Evolutionary conservation across 1,284 basidiomycete genomes (phyloP).

Genomic region (Uromyces viciae-fabae): DNA sequence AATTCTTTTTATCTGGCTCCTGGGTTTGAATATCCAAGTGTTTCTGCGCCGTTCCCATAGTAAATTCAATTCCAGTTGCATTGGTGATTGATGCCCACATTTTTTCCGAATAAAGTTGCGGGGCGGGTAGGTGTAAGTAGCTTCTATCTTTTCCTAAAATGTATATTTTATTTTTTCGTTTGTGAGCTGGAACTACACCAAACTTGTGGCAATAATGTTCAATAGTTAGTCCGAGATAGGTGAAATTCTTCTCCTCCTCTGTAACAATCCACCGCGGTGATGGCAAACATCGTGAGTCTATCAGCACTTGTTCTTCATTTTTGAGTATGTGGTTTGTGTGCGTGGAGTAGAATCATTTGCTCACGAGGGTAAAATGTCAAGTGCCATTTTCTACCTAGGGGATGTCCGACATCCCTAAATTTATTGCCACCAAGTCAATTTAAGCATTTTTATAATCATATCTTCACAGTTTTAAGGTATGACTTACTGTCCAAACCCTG

Average conservation of each 20-base stretch:
- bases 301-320: no score
- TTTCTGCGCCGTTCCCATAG: slow-evolving; percentile 27
- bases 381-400: slow-evolving; percentile 35
- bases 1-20: background rate
- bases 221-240: slow-evolving; percentile 39
- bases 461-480: no score
- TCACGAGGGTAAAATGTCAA: slow-evolving; percentile 41
- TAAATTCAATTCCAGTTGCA: slow-evolving; percentile 30
- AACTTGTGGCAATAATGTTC: slow-evolving; percentile 38
- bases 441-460: no score
- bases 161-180: slow-evolving; percentile 37
- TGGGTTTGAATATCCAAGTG: background rate
- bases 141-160: slow-evolving; percentile 26
- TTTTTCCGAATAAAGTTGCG: background rate
- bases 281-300: no score
- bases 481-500: slow-evolving; percentile 41
- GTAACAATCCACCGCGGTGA: background rate
- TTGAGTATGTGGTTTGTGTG: no score
- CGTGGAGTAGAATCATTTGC: background rate
- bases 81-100: slow-evolving; percentile 20
- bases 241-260: slow-evolving; percentile 31
- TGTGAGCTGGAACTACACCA: background rate
- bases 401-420: slow-evolving; percentile 33
- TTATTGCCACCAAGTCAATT: background rate
- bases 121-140: slow-evolving; percentile 25